Evolutionary conservation across 1,139 yeast genomes (phyloP).

Genomic region (Geotrichum carabidarum): DNA sequence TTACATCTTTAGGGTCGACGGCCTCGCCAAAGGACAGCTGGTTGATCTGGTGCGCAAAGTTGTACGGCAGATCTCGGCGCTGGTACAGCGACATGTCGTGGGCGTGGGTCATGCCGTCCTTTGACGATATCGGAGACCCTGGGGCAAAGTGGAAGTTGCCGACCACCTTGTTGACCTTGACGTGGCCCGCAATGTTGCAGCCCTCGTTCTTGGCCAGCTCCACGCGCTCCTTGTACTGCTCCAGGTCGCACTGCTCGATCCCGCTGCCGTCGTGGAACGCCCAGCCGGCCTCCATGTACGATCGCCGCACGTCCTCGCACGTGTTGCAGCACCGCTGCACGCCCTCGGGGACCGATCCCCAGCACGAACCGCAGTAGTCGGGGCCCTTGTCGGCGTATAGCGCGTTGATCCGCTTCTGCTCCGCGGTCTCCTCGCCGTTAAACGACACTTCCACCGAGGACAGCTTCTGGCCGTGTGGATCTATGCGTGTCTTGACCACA

Average conservation of each 20-base stretch:
- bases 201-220: slow-evolving; percentile 69
- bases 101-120: slow-evolving; percentile 50
- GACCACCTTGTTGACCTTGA: slow-evolving; percentile 74
- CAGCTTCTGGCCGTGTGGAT: slow-evolving; percentile 43
- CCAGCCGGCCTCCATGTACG: slow-evolving; percentile 78
- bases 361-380: slow-evolving; percentile 79
- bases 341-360: slow-evolving; percentile 68
- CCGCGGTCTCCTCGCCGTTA: slow-evolving; percentile 29
- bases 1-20: neutral
- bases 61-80: slow-evolving; percentile 51
- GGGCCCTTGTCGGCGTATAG: slow-evolving; percentile 36
- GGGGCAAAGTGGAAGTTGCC: slow-evolving; percentile 96
- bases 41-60: slow-evolving; percentile 63
- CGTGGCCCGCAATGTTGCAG: slow-evolving; percentile 75
- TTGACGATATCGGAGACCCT: slow-evolving; percentile 57
- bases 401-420: slow-evolving; percentile 28
- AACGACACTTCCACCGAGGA: slow-evolving; percentile 29
- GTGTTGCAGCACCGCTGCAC: slow-evolving; percentile 65
- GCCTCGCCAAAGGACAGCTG: slow-evolving; percentile 72
- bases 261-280: slow-evolving; percentile 83
- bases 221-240: slow-evolving; percentile 68
- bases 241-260: slow-evolving; percentile 83
- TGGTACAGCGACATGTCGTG: slow-evolving; percentile 78
- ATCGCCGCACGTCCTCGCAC: slow-evolving; percentile 74
- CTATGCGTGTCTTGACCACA: slow-evolving; percentile 63